Evolutionary conservation across 164 flowering plant species (phyloP).

Genomic region (Vitis rupestris): DNA sequence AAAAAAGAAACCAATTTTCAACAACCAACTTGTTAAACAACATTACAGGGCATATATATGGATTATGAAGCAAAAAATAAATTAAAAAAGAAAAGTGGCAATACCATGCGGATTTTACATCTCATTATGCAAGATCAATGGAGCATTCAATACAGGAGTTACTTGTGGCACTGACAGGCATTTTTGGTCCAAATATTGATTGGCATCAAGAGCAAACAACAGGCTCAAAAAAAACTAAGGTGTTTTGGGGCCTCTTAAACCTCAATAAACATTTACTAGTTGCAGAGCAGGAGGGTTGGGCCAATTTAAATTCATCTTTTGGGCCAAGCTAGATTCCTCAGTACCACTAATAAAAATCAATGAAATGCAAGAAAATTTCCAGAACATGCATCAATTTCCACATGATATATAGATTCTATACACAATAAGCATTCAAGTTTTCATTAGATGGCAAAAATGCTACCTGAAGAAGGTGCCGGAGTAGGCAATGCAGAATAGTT

Average conservation of each 20-base stretch:
- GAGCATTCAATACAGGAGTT: too few species aligned
- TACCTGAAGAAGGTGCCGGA: constrained; percentile 99
- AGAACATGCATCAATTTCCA: not conserved
- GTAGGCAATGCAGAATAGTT: constrained; percentile 94
- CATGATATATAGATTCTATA: not conserved
- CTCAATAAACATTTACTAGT: constrained; percentile 1
- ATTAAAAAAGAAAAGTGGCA: too few species aligned
- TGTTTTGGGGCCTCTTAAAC: not conserved
- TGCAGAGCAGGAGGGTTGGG: not conserved
- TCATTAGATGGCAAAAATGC: not conserved
- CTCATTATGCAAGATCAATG: too few species aligned
- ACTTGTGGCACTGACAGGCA: too few species aligned
- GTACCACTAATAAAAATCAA: not conserved
- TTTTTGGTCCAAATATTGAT: too few species aligned
- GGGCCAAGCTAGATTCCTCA: not conserved
- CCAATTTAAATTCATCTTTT: too few species aligned
- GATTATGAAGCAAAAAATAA: too few species aligned
- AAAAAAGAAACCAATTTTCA: too few species aligned
- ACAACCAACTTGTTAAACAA: too few species aligned
- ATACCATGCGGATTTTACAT: too few species aligned
- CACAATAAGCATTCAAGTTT: too few species aligned
- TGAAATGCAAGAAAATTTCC: not conserved
- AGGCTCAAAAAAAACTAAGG: not conserved
- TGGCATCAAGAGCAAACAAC: not conserved
- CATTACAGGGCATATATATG: too few species aligned